A percentile compares a stretch with the other conserved stretches of the same genome.
These are phyloP conservation scores for Calonectria pteridis DNA, from an alignment of 2,329 filamentous ascomycete species.

Conservation along the genomic window DNA sequence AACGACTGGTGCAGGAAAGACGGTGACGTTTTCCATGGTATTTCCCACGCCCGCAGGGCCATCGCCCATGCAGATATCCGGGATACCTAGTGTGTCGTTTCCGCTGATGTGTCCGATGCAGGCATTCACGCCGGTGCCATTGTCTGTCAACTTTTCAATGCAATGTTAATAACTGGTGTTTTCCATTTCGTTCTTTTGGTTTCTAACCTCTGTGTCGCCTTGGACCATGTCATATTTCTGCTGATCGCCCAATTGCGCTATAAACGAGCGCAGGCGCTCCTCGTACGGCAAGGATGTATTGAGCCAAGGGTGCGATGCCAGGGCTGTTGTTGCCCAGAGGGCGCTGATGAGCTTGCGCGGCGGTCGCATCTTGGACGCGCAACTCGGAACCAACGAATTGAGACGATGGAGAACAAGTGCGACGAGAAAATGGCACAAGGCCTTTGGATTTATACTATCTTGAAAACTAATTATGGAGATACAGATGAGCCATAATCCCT, in stretches of 20 bases:
- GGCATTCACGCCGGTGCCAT: neutral
- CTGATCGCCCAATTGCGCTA: neutral
- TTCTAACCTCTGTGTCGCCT: neutral
- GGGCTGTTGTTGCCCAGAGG: neutral
- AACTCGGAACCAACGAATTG: neutral
- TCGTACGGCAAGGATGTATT: neutral
- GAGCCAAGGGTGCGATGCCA: neutral
- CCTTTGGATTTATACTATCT: neutral
- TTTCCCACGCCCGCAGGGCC: constrained; percentile 1
- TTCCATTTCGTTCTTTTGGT: neutral
- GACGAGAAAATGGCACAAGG: neutral
- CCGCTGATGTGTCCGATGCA: constrained; percentile 1
- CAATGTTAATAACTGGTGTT: neutral
- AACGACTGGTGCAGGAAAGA: neutral
- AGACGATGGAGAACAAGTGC: neutral
- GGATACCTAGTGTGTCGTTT: neutral
- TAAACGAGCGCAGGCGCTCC: neutral
- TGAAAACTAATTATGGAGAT: neutral
- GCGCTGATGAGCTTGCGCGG: neutral
- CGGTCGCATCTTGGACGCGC: neutral
- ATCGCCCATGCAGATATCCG: neutral
- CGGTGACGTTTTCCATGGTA: neutral
- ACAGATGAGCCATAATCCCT: neutral
- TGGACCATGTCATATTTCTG: constrained; percentile 4
- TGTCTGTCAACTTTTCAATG: neutral